Evolutionary conservation across 2,329 filamentous ascomycete genomes (phyloP).

Genomic region (Paraconiothyrium brasiliense): DNA sequence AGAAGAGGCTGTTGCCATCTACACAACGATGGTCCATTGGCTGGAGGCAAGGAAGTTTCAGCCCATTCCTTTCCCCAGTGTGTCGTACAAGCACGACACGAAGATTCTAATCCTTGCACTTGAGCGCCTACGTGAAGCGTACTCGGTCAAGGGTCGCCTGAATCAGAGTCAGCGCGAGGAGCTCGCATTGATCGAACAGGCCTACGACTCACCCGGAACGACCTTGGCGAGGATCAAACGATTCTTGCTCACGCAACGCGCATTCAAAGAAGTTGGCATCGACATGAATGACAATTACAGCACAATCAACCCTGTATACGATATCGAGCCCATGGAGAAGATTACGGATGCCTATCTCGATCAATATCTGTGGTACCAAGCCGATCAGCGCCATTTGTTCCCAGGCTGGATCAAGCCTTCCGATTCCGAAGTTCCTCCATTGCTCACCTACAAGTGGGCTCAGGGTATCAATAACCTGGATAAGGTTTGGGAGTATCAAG

Average conservation of each 20-base stretch:
- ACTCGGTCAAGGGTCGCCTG: slow-evolving; percentile 94
- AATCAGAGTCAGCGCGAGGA: slow-evolving; percentile 99
- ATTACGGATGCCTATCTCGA: slow-evolving; percentile 99
- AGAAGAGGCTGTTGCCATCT: slow-evolving; percentile 97
- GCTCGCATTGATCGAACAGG: slow-evolving; percentile 94
- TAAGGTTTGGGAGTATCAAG: slow-evolving; percentile 90
- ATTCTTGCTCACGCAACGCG: slow-evolving; percentile 93
- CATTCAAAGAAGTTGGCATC: slow-evolving; percentile 99
- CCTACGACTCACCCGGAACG: slow-evolving; percentile 96
- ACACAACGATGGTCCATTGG: slow-evolving; percentile 99
- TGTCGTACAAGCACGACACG: slow-evolving; percentile 99
- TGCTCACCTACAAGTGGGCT: slow-evolving; percentile 98
- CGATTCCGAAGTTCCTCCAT: slow-evolving; percentile 93
- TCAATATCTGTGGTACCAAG: slow-evolving; percentile 99
- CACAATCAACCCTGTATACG: slow-evolving; percentile 98
- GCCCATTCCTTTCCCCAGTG: slow-evolving; percentile 97
- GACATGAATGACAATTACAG: slow-evolving; percentile 99
- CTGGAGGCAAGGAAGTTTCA: slow-evolving; percentile 98
- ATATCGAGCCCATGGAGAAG: slow-evolving; percentile 99
- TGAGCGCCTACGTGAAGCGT: slow-evolving; percentile 91
- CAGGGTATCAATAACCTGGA: slow-evolving; percentile 99
- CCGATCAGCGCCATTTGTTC: slow-evolving; percentile 95
- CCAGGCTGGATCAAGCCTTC: slow-evolving; percentile 99
- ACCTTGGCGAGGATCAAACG: slow-evolving; percentile 96
- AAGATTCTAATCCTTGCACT: slow-evolving; percentile 97